Conservation (phyloP, 2,329 filamentous ascomycete species). For the Penicillium sp. region DNA sequence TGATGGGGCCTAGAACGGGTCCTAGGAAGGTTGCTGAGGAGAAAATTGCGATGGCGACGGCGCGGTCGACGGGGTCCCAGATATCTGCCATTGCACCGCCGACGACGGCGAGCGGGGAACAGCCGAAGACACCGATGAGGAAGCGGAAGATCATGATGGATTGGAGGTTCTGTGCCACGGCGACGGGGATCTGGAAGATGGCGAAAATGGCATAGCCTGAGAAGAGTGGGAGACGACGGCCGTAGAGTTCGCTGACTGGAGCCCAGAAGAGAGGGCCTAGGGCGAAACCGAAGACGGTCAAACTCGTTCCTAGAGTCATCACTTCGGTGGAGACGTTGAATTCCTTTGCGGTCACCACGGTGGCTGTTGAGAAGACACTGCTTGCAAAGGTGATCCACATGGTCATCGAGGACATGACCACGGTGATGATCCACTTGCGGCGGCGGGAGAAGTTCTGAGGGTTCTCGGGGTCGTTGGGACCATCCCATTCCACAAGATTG, state of each 20-base stretch:
- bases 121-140: conserved; percentile 58
- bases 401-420: conserved; percentile 50
- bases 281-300: conserved; percentile 56
- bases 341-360: conserved; percentile 46
- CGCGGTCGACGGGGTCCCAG: conserved; percentile 56
- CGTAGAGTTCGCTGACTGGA: conserved; percentile 55
- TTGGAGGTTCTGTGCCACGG: conserved; percentile 57
- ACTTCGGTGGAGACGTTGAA: conserved; percentile 57
- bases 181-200: conserved; percentile 61
- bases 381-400: conserved; percentile 57
- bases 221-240: conserved; percentile 56
- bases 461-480: conserved; percentile 39
- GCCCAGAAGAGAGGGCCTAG: conserved; percentile 50
- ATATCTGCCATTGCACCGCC: conserved; percentile 59
- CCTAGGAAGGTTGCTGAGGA: conserved; percentile 56
- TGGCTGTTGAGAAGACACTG: conserved; percentile 55
- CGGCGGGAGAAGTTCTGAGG: conserved; percentile 35
- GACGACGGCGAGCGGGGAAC: conserved; percentile 57
- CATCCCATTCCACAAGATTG: conserved; percentile 41
- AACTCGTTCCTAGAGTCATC: conserved; percentile 56
- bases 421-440: conserved; percentile 52
- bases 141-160: conserved; percentile 62
- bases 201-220: conserved; percentile 55
- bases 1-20: conserved; percentile 56
- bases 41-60: conserved; percentile 55